phyloP scores from a whole-genome alignment of 768 basidiomycete genomes.

The Termitomyces sp. region DNA sequence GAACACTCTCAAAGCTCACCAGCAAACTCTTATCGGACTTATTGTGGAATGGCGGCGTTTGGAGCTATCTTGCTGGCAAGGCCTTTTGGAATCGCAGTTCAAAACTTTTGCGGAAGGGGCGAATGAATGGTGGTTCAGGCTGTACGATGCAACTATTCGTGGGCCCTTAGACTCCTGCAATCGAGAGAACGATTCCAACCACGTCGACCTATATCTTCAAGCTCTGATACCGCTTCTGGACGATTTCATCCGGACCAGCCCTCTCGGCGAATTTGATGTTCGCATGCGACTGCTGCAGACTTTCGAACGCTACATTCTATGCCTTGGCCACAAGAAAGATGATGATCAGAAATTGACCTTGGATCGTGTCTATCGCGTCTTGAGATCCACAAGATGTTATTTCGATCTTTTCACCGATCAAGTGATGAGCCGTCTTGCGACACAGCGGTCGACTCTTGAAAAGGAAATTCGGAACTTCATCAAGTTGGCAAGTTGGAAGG shows the following conservation, averaged over 20 bases:
- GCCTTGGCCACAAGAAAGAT: conserved; percentile 27
- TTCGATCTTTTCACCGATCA: conserved; percentile 55
- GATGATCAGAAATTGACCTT: conserved; percentile 28
- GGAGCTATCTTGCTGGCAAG: conserved; percentile 85
- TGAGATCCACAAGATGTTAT: conserved; percentile 55
- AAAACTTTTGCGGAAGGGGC: conserved; percentile 42
- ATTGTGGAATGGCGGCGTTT: conserved; percentile 89
- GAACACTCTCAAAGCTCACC: conserved; percentile 69
- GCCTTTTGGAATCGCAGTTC: conserved; percentile 68
- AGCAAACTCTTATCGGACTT: conserved; percentile 56
- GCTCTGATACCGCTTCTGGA: conserved; percentile 74
- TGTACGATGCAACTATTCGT: conserved; percentile 75
- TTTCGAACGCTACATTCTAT: conserved; percentile 50
- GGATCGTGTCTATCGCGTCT: conserved; percentile 46
- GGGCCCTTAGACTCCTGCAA: conserved; percentile 48
- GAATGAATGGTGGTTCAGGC: conserved; percentile 81
- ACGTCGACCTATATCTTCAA: conserved; percentile 48
- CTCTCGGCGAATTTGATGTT: conserved; percentile 78
- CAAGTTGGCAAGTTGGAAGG: conserved; percentile 98
- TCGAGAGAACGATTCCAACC: conserved; percentile 25
- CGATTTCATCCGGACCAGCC: conserved; percentile 65
- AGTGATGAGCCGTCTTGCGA: conserved; percentile 41
- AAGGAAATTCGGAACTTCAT: conserved; percentile 80
- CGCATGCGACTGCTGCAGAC: conserved; percentile 64
- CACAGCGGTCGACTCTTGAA: conserved; percentile 60